phyloP scores from a whole-genome alignment of 768 basidiomycete species.

The Podaxis sp. region DNA sequence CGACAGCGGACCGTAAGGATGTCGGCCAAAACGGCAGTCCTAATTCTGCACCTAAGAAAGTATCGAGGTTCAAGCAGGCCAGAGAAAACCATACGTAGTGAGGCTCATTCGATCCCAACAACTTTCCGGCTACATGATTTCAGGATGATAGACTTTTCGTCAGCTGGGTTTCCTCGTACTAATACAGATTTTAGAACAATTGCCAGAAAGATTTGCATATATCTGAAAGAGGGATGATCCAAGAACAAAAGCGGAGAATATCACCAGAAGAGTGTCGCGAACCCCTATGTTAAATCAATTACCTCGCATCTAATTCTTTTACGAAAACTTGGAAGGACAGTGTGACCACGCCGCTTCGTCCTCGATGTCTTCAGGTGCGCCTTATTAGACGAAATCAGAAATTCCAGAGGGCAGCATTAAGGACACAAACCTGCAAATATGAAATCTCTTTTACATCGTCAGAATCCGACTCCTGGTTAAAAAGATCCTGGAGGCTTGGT shows the following conservation, averaged over 20 bases:
- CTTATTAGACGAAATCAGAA: neutral
- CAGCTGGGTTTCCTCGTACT: neutral
- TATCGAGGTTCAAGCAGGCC: slow-evolving; percentile 26
- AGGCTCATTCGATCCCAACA: neutral
- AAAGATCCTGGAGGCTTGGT: neutral
- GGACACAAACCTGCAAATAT: neutral
- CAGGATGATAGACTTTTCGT: neutral
- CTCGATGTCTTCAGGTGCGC: neutral
- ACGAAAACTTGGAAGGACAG: neutral
- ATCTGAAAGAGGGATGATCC: neutral
- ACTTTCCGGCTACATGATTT: neutral
- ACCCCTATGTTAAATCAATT: slow-evolving; percentile 1
- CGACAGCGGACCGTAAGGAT: neutral
- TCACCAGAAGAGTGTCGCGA: neutral
- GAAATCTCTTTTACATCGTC: neutral
- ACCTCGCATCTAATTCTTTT: slow-evolving; percentile 4
- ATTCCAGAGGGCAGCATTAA: neutral
- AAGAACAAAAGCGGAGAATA: neutral
- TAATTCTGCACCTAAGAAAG: slow-evolving; percentile 16
- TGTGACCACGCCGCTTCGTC: neutral
- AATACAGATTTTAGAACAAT: neutral
- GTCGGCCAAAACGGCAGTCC: neutral
- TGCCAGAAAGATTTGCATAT: neutral
- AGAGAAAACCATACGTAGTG: slow-evolving; percentile 10
- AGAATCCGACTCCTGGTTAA: neutral